These are phyloP conservation scores for Aspergillus jensenii DNA, from an alignment of 2,329 filamentous ascomycete genomes.

Conservation along the genomic window DNA sequence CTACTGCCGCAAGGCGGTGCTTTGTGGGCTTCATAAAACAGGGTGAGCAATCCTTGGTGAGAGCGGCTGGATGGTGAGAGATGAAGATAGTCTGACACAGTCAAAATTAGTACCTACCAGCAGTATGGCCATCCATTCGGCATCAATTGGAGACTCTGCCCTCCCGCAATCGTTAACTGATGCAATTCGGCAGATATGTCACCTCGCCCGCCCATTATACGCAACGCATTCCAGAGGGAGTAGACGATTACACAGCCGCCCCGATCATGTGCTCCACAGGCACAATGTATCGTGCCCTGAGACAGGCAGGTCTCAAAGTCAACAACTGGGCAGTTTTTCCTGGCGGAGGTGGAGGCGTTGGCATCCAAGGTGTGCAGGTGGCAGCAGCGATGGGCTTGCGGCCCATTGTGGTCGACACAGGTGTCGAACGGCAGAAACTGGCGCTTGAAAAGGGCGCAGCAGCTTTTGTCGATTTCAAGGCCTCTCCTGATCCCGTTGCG, in stretches of 20 bases:
- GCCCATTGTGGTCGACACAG: conserved; percentile 56
- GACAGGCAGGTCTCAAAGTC: conserved; percentile 50
- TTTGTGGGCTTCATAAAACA: conserved; percentile 44
- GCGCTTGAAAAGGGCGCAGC: conserved; percentile 54
- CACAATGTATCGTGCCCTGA: conserved; percentile 59
- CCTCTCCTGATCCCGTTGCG: conserved; percentile 33
- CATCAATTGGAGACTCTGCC: too few species aligned
- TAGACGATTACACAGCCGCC: conserved; percentile 55
- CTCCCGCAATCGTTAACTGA: too few species aligned
- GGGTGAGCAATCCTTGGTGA: conserved; percentile 23
- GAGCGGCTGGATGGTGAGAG: neutral
- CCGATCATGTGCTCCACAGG: conserved; percentile 61
- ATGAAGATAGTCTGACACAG: neutral
- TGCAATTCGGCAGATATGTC: conserved; percentile 25
- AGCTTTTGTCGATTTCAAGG: conserved; percentile 56
- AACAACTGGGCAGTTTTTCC: conserved; percentile 51
- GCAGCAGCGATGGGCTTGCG: conserved; percentile 58
- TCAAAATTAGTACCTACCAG: conserved; percentile 50
- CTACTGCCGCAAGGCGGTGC: conserved; percentile 35
- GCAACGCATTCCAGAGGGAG: conserved; percentile 55
- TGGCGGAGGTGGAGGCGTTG: conserved; percentile 53
- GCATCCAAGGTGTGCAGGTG: conserved; percentile 58
- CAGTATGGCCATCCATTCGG: conserved; percentile 45
- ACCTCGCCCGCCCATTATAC: conserved; percentile 57
- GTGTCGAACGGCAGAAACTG: conserved; percentile 47